Conservation (phyloP, 495 filamentous ascomycete species). For the Lophiostoma macrostomum region DNA sequence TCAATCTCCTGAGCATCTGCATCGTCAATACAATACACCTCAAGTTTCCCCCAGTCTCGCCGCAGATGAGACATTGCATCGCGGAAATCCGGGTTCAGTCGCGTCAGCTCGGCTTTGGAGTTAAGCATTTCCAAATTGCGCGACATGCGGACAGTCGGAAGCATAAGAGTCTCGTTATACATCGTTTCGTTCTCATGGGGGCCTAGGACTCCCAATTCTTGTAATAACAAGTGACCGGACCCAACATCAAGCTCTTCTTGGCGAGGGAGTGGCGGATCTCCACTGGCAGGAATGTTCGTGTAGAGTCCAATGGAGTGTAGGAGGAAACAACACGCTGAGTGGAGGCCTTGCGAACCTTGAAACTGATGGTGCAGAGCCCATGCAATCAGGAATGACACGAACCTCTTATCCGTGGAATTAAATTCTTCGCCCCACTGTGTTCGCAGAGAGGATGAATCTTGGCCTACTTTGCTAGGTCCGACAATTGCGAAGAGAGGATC, state of each 20-base stretch:
- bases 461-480: slow-evolving; percentile 45
- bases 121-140: slow-evolving; percentile 36
- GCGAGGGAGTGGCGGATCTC: too few relatives aligned
- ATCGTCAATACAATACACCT: slow-evolving; percentile 83
- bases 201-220: slow-evolving; percentile 78
- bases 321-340: slow-evolving; percentile 65
- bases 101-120: slow-evolving; percentile 20
- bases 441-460: slow-evolving; percentile 16
- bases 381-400: too few relatives aligned
- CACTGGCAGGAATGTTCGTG: slow-evolving; percentile 45
- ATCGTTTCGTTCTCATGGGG: slow-evolving; percentile 77
- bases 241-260: background rate
- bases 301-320: slow-evolving; percentile 73
- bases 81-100: slow-evolving; percentile 26
- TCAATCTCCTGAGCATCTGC: slow-evolving; percentile 74
- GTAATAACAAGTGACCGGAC: slow-evolving; percentile 64
- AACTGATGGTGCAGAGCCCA: slow-evolving; percentile 61
- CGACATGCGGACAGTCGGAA: slow-evolving; percentile 46
- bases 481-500: slow-evolving; percentile 57
- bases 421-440: slow-evolving; percentile 34
- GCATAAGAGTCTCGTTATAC: slow-evolving; percentile 59
- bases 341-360: slow-evolving; percentile 45
- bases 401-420: slow-evolving; percentile 46
- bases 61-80: slow-evolving; percentile 62
- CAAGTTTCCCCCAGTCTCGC: slow-evolving; percentile 65